A percentile compares a stretch with the other conserved stretches of the same genome.
Evolutionary conservation across 495 filamentous ascomycete species (phyloP).

Genomic region (Hypoxylon fragiforme): DNA sequence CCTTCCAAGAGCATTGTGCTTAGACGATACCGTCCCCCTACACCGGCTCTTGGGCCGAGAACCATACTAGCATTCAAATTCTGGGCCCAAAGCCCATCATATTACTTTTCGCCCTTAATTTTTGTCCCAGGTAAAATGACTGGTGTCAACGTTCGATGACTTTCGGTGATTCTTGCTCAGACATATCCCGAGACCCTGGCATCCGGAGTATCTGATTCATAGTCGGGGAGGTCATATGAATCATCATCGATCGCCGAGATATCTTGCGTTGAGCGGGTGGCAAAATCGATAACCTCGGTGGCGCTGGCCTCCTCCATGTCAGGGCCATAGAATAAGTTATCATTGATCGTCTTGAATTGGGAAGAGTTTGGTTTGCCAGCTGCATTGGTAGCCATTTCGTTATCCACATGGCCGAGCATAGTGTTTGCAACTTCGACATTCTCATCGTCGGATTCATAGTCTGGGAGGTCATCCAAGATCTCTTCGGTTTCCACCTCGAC

Average conservation of each 20-base stretch:
- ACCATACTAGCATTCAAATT: background rate
- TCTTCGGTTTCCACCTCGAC: background rate
- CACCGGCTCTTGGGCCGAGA: constrained; percentile 16
- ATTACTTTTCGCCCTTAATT: background rate
- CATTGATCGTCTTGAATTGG: too few relatives aligned
- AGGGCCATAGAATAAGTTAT: too few relatives aligned
- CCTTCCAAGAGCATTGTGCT: constrained; percentile 1
- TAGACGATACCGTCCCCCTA: too few relatives aligned
- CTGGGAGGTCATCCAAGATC: background rate
- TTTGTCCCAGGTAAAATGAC: background rate
- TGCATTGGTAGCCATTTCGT: too few relatives aligned
- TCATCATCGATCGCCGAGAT: background rate
- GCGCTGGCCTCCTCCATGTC: too few relatives aligned
- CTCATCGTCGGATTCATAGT: background rate
- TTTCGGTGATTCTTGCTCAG: constrained; percentile 5
- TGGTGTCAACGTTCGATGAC: background rate
- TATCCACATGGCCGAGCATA: too few relatives aligned
- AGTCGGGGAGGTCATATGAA: background rate
- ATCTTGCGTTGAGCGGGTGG: background rate
- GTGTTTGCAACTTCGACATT: too few relatives aligned
- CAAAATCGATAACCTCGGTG: too few relatives aligned
- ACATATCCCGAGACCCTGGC: background rate
- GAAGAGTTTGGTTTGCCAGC: too few relatives aligned
- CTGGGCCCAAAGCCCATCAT: background rate
- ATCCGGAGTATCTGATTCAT: background rate